Base-by-base conservation (phyloP, 768 basidiomycete genomes). In the Pleurotus cornucopiae region DNA sequence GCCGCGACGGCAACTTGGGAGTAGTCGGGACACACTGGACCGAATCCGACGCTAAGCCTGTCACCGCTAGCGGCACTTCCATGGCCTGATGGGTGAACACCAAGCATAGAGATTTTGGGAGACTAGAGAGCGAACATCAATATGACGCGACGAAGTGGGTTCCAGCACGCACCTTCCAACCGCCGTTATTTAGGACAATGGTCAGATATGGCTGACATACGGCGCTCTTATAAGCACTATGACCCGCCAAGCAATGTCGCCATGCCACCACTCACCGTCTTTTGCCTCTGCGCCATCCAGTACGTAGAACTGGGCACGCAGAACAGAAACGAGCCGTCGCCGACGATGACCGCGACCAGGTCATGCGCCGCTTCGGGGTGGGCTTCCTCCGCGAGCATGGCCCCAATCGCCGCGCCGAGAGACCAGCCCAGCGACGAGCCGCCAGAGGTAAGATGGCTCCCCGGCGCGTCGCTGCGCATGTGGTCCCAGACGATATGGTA, bases 281-380 rank as follows among this genome's bases (percentile, higher is more conserved):
- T 68, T 64, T 89, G 89, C 46, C 76, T 76, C 61, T 80, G 75
- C 1, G 88, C 86, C 68, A 89, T 88, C 88, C 88, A 89, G 67
- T 79, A 89, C 1, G 79, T 80, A 0, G 84, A 78, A 30, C 79
- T 76, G 0, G 88, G 88, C 0, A 85, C 81, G 0, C 83, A 77
- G 61, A 89, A 89, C 64, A 89, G 62, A 61, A 76, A 90, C 5
- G 80, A 81, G 0, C 88, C 88, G 62, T 90, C 88, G 0, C 88
- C 88, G 2, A 88, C 83, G 21, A 90, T 70, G 1, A 72, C 73
- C 1, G 80, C 75, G 6, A 84, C 72, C 41, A 89, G 65, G n/a
- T 89, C 84, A 47, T 77, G 73, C 4, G 64, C 58, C 5, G 51
- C 60, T 30, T 62, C 65, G 40, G 58, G 60, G 2, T 41, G 6